Evolutionary conservation across 1,284 basidiomycete genomes (phyloP), one percentile per base, ranked within the genome.

Genomic region (Ceratobasidium sp.): DNA sequence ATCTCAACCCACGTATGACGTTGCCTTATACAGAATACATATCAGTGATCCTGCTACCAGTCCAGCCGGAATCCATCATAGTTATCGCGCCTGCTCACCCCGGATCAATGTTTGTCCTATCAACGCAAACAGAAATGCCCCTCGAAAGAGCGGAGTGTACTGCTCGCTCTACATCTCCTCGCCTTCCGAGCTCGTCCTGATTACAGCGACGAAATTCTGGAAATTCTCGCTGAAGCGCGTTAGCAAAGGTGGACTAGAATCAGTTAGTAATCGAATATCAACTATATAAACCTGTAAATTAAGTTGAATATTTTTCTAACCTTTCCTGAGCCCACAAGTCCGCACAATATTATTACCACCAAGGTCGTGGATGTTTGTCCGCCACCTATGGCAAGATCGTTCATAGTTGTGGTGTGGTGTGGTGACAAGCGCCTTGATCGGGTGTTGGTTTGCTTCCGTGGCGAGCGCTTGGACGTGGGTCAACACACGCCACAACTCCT

Each of bases 181-280:
- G 77, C n/a, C 53, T 61, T n/a, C 81, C 81, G 15, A 81, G 78
- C 15, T 81, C 81, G 44, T 81, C 81, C 69, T 81, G 81, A 64
- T 80, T 80, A 40, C 79, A 81, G 7, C 81, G 79, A n/a, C 73
- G 60, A 60, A 81, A 78, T 44, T 70, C 51, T 2, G 81, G 80
- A 53, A 56, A 61, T 39, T 76, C 70, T 0, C 58, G 71, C 40
- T 79, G 58, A 9, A 81, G 76, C 20, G 79, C 77, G 26, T 26
- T 68, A 18, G 81, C 80, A 44, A 81, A 80, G 5, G 79, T 78
- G 4, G 81, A 80, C 81, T 81, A 20, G 33, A 61, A 53, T 26
- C 20, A 23, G 42, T n/a, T n/a, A n/a, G n/a, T n/a, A n/a, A n/a
- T n/a, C n/a, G n/a, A n/a, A 7, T 61, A 39, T 26, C 18, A 53